Evolutionary conservation across 768 basidiomycete genomes (phyloP), one percentile per base, ranked within the genome.

Genomic region (Leccinum truebloodii): DNA sequence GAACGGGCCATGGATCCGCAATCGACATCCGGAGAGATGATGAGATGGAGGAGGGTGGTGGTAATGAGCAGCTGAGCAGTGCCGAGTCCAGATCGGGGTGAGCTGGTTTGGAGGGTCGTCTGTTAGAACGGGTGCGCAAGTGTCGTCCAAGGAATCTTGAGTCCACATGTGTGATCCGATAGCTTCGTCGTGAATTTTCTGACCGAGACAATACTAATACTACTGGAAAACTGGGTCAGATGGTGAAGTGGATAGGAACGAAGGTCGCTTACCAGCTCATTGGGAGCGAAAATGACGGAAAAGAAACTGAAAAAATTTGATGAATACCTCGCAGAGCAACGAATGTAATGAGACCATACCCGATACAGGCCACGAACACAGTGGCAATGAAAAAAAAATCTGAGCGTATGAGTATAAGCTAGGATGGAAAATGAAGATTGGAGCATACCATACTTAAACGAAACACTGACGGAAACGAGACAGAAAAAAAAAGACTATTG

Each of bases 121-220:
- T 53, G 55, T 53, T 66, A 63, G 65, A 61, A 55, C 24, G 48
- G 7, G 28, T 66, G 55, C 13, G 55, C 30, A 52, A 48, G 32
- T 52, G 52, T 66, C 55, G 61, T 57, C 50, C 16, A 67, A 49
- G 61, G 58, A 60, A 26, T n/a, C n/a, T 58, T 24, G 61, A 62
- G 14, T 52, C 65, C 65, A 55, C 37, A 34, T 50, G 39, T 46
- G 20, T 60, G 53, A 4, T 53, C 54, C 37, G 34, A 35, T 54
- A 46, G 51, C 32, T 39, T 34, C 12, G 61, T 63, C 41, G 56
- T 52, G 13, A 46, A 52, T 28, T 66, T 67, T 67, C 56, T 50
- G 28, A 52, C 34, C 14, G 50, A 67, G 54, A 66, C 48, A n/a
- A 58, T 62, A 53, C 58, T 4, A 26, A 59, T 46, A n/a, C 60